phyloP scores from a whole-genome alignment of 768 basidiomycete species.

The Pholiota molesta region DNA sequence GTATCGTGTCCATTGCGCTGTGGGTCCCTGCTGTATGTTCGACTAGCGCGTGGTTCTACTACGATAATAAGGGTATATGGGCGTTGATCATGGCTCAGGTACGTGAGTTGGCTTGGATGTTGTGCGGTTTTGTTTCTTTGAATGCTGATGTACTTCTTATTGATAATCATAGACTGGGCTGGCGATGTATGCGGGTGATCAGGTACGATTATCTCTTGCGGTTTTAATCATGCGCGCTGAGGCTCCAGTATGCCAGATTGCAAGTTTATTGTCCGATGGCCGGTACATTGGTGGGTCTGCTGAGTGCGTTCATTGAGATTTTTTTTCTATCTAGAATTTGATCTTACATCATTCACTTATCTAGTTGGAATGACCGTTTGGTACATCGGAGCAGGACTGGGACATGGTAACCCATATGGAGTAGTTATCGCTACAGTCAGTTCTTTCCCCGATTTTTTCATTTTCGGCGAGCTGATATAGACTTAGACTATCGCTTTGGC shows the following conservation, averaged over 20 bases:
- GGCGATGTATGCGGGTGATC: constrained; percentile 47
- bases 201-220: constrained; percentile 24
- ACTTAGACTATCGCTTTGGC: constrained; percentile 38
- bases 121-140: background rate
- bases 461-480: constrained; percentile 9
- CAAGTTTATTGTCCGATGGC: constrained; percentile 35
- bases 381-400: constrained; percentile 45
- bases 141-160: background rate
- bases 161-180: constrained; percentile 31
- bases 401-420: constrained; percentile 43
- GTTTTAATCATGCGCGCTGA: background rate
- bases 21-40: constrained; percentile 44
- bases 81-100: constrained; percentile 49
- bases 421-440: constrained; percentile 43
- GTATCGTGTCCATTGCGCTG: constrained; percentile 41
- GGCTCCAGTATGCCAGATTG: constrained; percentile 25
- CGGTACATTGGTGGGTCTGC: constrained; percentile 37
- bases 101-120: constrained; percentile 2
- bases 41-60: constrained; percentile 44
- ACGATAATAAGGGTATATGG: constrained; percentile 45
- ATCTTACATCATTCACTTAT: background rate
- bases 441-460: constrained; percentile 1
- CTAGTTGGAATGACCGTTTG: constrained; percentile 43
- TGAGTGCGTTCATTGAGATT: constrained; percentile 26
- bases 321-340: background rate